Evolutionary conservation across 768 basidiomycete genomes (phyloP).

Genomic region (Mycena galopus): DNA sequence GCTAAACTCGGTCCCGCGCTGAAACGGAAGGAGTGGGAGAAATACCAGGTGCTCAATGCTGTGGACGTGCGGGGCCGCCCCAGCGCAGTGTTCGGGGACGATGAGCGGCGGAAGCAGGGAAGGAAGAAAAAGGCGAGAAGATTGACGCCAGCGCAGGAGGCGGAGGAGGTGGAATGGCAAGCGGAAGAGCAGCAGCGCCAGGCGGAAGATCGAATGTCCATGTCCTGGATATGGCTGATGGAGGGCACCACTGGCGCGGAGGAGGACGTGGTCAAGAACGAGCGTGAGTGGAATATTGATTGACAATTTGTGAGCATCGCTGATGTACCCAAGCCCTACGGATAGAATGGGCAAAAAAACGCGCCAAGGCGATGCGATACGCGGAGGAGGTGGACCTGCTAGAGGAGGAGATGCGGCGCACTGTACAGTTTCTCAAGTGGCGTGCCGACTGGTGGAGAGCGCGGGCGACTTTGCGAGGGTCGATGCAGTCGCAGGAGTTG

Average conservation of each 20-base stretch:
- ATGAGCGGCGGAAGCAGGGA: neutral
- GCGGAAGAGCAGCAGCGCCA: too few species aligned
- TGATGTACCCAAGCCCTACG: neutral
- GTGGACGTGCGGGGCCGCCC: constrained; percentile 37
- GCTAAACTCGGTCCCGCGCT: too few species aligned
- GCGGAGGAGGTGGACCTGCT: too few species aligned
- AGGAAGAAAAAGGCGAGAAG: neutral
- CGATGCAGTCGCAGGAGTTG: too few species aligned
- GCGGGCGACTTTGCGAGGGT: neutral
- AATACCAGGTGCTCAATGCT: neutral
- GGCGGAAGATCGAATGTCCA: neutral
- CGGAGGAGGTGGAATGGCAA: too few species aligned
- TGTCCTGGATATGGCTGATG: constrained; percentile 27
- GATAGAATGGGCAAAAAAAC: constrained; percentile 35
- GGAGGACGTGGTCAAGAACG: constrained; percentile 2
- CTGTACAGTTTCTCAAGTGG: constrained; percentile 29
- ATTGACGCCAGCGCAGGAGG: too few species aligned
- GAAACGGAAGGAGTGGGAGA: too few species aligned
- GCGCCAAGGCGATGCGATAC: constrained; percentile 24
- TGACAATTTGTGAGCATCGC: neutral
- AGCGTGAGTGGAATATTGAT: neutral
- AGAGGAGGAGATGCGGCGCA: constrained; percentile 42
- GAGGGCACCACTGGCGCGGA: neutral
- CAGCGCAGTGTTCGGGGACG: neutral
- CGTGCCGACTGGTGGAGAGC: constrained; percentile 34